Conservation (phyloP, 306 rosid genomes). For the Lagenaria siceraria region DNA sequence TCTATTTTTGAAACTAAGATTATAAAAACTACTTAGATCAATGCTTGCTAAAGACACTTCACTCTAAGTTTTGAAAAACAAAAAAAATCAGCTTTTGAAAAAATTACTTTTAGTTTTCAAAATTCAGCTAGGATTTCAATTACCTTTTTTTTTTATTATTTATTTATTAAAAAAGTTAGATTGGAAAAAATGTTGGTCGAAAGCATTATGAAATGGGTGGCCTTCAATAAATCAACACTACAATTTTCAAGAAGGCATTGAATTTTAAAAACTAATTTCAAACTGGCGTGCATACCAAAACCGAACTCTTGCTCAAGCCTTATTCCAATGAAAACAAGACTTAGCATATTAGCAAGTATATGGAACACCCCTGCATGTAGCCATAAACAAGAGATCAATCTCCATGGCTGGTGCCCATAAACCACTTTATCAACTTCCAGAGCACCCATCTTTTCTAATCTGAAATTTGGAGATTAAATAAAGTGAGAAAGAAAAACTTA, state of each 20-base stretch:
- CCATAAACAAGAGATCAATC: slow-evolving; percentile 15
- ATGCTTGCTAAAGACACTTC: not conserved
- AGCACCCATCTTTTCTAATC: slow-evolving; percentile 17
- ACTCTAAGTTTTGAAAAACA: not conserved
- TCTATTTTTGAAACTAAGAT: not conserved
- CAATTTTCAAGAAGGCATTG: not conserved
- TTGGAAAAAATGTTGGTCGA: not conserved
- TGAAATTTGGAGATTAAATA: slow-evolving; percentile 2
- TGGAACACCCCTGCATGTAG: slow-evolving; percentile 17
- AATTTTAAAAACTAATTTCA: not conserved
- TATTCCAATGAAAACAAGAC: slow-evolving; percentile 15
- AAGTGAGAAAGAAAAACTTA: not conserved
- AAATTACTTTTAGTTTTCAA: not conserved
- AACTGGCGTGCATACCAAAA: not conserved
- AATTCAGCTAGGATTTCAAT: not conserved
- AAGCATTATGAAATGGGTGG: not conserved
- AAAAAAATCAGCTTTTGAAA: not conserved
- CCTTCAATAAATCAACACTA: not conserved
- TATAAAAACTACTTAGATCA: not conserved
- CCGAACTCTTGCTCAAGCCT: slow-evolving; percentile 17
- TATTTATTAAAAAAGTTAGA: not conserved
- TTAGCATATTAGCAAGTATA: slow-evolving; percentile 14
- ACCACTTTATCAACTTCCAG: slow-evolving; percentile 13
- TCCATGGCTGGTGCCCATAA: slow-evolving; percentile 11
- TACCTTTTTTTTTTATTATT: not conserved